Percentiles rank a stretch among this genome's conserved stretches.
These are phyloP conservation scores for Mercurialis annua DNA, from an alignment of 345 rosid species.

Conservation along the genomic window DNA sequence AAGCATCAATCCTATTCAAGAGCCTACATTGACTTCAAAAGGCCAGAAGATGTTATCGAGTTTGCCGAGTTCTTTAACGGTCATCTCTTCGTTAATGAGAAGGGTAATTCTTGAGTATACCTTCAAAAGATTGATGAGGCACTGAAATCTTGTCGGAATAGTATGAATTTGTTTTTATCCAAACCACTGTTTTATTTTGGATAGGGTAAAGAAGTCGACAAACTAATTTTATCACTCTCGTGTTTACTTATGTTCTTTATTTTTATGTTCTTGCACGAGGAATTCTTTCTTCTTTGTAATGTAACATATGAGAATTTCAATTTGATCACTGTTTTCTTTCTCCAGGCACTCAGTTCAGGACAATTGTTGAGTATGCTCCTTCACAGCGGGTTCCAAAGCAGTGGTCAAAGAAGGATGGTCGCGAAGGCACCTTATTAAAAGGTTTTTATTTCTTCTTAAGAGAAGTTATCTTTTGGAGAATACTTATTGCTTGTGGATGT, in stretches of 20 bases:
- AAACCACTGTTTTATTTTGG: conserved; percentile 10
- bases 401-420: conserved; percentile 56
- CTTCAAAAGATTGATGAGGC: conserved; percentile 11
- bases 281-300: neutral
- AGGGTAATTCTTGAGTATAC: conserved; percentile 44
- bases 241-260: neutral
- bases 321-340: conserved; percentile 7
- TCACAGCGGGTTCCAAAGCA: conserved; percentile 62
- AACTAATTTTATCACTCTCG: neutral
- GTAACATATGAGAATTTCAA: neutral
- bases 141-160: conserved; percentile 7
- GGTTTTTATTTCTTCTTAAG: conserved; percentile 35
- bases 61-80: conserved; percentile 75
- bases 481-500: conserved; percentile 15
- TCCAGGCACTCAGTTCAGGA: conserved; percentile 60
- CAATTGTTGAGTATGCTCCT: conserved; percentile 73
- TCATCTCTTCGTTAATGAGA: conserved; percentile 73
- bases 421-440: conserved; percentile 59
- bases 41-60: conserved; percentile 58
- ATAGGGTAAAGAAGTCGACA: conserved; percentile 1
- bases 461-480: neutral
- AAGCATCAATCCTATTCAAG: conserved; percentile 55
- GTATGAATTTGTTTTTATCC: conserved; percentile 1
- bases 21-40: conserved; percentile 63
- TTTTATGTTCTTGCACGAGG: neutral